phyloP scores from a whole-genome alignment of 805 yeast species.

The Spathaspora girioi region DNA sequence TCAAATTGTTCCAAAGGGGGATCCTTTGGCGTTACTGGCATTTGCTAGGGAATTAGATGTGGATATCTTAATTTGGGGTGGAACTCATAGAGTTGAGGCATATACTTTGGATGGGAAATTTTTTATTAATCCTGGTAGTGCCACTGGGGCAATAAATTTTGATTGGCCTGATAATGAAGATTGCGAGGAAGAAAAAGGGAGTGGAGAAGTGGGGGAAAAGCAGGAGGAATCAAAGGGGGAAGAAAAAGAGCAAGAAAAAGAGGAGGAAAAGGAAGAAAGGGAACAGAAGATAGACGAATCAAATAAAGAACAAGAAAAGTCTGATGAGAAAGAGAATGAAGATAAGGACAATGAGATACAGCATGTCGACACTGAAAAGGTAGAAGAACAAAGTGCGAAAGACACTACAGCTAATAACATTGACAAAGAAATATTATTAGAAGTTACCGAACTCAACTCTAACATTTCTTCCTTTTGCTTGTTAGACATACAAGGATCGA shows the following conservation, averaged over 20 bases:
- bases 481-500: constrained; percentile 76
- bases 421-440: constrained; percentile 15
- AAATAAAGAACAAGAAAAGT: constrained; percentile 12
- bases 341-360: constrained; percentile 5
- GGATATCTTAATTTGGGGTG: constrained; percentile 89
- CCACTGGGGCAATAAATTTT: constrained; percentile 83
- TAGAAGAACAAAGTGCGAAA: constrained; percentile 4
- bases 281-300: constrained; percentile 18
- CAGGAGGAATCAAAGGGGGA: constrained; percentile 24
- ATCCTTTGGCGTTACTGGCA: constrained; percentile 77
- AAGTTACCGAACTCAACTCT: constrained; percentile 16
- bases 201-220: constrained; percentile 28
- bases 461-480: constrained; percentile 85
- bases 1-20: constrained; percentile 78
- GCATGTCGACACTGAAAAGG: constrained; percentile 3
- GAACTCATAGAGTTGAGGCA: constrained; percentile 89
- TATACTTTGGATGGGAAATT: constrained; percentile 89
- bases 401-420: constrained; percentile 4
- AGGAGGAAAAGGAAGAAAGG: constrained; percentile 17
- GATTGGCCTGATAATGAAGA: constrained; percentile 56
- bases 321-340: constrained; percentile 8
- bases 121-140: constrained; percentile 95
- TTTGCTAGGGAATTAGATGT: constrained; percentile 90
- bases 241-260: constrained; percentile 15
- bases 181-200: constrained; percentile 36